These are phyloP conservation scores for Elasticomyces elasticus DNA, from an alignment of 495 filamentous ascomycete genomes.

Conservation along the genomic window DNA sequence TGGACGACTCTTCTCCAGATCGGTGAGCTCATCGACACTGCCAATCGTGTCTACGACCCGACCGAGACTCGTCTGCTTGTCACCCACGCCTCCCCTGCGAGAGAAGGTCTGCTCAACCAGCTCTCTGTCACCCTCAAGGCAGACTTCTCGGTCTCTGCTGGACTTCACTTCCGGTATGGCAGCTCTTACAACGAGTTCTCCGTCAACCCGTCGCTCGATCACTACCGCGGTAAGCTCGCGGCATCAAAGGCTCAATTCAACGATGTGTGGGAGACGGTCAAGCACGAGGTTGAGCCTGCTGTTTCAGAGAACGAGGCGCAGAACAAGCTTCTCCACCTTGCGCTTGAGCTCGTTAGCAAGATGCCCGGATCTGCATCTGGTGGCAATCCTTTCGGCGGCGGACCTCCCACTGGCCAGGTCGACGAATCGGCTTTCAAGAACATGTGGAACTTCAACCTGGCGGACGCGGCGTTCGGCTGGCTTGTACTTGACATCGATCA, in stretches of 20 bases:
- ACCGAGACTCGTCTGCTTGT: constrained; percentile 97
- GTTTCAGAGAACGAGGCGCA: constrained; percentile 88
- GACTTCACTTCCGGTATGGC: constrained; percentile 96
- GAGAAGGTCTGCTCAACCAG: constrained; percentile 95
- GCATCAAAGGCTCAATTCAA: constrained; percentile 98
- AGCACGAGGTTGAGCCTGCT: constrained; percentile 84
- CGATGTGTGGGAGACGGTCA: constrained; percentile 99
- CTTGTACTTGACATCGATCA: constrained; percentile 88
- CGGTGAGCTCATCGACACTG: constrained; percentile 96
- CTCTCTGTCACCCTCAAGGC: constrained; percentile 95
- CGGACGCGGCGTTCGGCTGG: constrained; percentile 94
- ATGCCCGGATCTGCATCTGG: constrained; percentile 93
- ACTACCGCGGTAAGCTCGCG: constrained; percentile 98
- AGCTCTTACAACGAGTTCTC: constrained; percentile 99
- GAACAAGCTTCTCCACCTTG: constrained; percentile 79
- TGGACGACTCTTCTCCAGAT: constrained; percentile 98
- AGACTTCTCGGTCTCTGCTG: constrained; percentile 95
- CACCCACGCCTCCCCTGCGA: constrained; percentile 92
- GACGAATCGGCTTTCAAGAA: constrained; percentile 99
- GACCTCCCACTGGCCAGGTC: constrained; percentile 70
- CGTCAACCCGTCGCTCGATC: constrained; percentile 94
- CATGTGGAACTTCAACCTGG: constrained; percentile 99
- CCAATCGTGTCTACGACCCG: constrained; percentile 95
- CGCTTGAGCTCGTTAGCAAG: constrained; percentile 80
- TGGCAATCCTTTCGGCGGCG: constrained; percentile 90